phyloP scores from a whole-genome alignment of 129 eudicot species.

The Tagetes patula region DNA sequence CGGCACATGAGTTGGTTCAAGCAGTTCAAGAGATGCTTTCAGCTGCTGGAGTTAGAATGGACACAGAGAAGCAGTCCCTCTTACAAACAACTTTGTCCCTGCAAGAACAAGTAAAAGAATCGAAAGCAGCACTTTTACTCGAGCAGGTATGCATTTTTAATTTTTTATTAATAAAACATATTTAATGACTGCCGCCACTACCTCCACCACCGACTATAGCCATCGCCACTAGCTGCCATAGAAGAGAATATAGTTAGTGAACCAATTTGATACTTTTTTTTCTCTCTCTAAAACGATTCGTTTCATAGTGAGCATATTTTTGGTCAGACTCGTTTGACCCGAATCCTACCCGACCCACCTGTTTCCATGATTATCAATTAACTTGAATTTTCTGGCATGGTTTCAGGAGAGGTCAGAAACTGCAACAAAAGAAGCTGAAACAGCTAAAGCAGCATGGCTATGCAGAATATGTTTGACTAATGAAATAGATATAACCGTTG shows the following conservation, averaged over 20 bases:
- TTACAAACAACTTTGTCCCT: slow-evolving; percentile 72
- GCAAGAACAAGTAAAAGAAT: slow-evolving; percentile 84
- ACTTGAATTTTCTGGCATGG: neutral
- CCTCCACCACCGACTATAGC: neutral
- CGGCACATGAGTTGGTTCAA: slow-evolving; percentile 88
- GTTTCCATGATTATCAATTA: neutral
- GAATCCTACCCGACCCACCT: neutral
- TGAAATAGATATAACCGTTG: slow-evolving; percentile 71
- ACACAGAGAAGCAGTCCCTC: slow-evolving; percentile 77
- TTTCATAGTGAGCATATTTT: neutral
- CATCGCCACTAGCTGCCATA: neutral
- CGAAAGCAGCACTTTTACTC: slow-evolving; percentile 83
- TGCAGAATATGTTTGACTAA: slow-evolving; percentile 82
- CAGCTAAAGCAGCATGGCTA: slow-evolving; percentile 96
- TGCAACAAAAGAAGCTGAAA: slow-evolving; percentile 91
- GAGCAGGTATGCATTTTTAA: slow-evolving; percentile 69
- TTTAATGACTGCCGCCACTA: neutral
- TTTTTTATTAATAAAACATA: neutral
- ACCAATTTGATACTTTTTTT: neutral
- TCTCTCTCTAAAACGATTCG: neutral
- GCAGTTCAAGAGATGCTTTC: slow-evolving; percentile 99
- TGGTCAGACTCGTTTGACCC: neutral
- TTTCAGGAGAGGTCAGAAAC: slow-evolving; percentile 80
- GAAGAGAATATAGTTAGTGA: neutral
- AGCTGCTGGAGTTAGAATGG: slow-evolving; percentile 89